Base-by-base conservation (phyloP, 75 land plant genomes). In the Sequoia sempervirens region DNA sequence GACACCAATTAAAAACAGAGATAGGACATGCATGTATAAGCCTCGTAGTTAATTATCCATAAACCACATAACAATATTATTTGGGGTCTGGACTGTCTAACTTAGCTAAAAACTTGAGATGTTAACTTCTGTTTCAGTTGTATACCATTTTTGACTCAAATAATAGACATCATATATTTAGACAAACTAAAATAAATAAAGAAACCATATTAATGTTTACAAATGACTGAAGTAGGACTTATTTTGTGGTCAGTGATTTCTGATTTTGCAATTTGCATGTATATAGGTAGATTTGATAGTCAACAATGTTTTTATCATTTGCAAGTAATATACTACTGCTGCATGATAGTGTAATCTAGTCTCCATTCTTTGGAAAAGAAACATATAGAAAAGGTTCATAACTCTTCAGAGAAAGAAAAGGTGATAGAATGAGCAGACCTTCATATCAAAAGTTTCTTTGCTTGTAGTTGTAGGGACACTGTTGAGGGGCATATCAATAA, bases 401-500 rank as follows among this genome's bases (percentile, higher is more conserved):
- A 20, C 26, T 37, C 18, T 40, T 38, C 18, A 75, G 9, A 37
- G 41, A 28, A 45, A 45, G 46, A 45, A 78, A 76, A 78, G 10
- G 40, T 38, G 41, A 80, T 79, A 50, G 43, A 81, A 36, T 38
- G 34, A 80, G 37, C 41, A 30, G n/a, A 95, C 98, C 99, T 97
- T 97, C 73, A 90, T 86, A 79, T 89, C 82, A 12, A 97, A 80
- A 75, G 91, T 82, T 83, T 91, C 95, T 75, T 84, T 88, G 54
- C 90, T 92, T 12, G 91, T 91, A 41, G 97, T 95, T 54, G 97
- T 94, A 13, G 97, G 97, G 70, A 58, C 13, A 84, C 92, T 95
- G 82, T 93, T 95, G 3, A 95, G 90, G n/a, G 99, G 99, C 99
- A 97, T 97, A 86, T 97, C 99, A 87, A 97, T 87, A 45, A 95